Evolutionary conservation across 2,329 filamentous ascomycete species (phyloP).

Genomic region (Hirsutella rhossiliensis): DNA sequence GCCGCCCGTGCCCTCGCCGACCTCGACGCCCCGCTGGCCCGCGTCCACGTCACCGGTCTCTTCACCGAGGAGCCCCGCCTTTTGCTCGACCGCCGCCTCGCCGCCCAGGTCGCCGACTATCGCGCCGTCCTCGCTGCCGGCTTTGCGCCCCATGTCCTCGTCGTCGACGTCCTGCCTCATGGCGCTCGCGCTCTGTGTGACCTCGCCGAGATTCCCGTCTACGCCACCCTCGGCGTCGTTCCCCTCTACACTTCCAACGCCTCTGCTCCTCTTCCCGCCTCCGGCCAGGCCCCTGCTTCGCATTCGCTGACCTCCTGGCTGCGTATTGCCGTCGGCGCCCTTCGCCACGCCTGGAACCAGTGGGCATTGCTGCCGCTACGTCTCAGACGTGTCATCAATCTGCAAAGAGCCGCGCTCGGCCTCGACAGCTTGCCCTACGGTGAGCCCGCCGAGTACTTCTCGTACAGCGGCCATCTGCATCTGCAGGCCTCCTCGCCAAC

Average conservation of each 20-base stretch:
- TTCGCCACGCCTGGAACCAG: neutral
- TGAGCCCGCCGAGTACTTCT: conserved; percentile 18
- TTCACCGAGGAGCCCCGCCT: conserved; percentile 14
- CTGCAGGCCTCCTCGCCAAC: conserved; percentile 23
- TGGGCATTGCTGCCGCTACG: conserved; percentile 3
- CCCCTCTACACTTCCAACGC: conserved; percentile 21
- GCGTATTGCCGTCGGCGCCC: conserved; percentile 7
- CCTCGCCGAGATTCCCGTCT: conserved; percentile 19
- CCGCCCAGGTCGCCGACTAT: conserved; percentile 23
- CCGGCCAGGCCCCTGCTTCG: conserved; percentile 18
- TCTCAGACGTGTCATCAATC: conserved; percentile 17
- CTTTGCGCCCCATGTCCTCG: conserved; percentile 18
- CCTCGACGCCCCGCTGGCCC: conserved; percentile 17
- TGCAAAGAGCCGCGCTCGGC: conserved; percentile 16
- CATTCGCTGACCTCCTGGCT: conserved; percentile 1
- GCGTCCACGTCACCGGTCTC: conserved; percentile 15
- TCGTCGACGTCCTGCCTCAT: conserved; percentile 25
- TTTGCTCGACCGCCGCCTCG: conserved; percentile 14
- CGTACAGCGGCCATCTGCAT: conserved; percentile 24
- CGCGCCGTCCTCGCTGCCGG: conserved; percentile 14
- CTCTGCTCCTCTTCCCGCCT: conserved; percentile 17
- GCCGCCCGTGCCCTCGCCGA: conserved; percentile 17
- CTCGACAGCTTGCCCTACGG: conserved; percentile 15
- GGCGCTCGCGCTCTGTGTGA: conserved; percentile 23
- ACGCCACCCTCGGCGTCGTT: conserved; percentile 26